Conservation (phyloP, 2,329 filamentous ascomycete genomes). For the Herpomyces periplanetae region DNA sequence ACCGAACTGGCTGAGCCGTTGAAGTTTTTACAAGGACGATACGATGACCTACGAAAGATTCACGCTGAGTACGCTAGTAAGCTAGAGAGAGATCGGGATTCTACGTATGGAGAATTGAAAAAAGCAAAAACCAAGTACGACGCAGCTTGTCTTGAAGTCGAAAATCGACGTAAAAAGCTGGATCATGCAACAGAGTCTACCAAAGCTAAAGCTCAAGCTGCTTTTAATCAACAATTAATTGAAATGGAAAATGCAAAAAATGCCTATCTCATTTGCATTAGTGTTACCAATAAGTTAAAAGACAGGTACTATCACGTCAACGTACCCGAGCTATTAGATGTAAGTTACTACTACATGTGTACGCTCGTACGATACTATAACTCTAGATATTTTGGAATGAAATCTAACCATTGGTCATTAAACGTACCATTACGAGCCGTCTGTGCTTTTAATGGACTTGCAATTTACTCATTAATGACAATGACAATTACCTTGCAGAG, state of each 20-base stretch:
- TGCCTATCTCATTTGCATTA: constrained; percentile 79
- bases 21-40: constrained; percentile 27
- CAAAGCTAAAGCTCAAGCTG: constrained; percentile 56
- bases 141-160: constrained; percentile 61
- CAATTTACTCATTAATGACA: background rate
- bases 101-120: constrained; percentile 40
- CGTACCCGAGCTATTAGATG: constrained; percentile 64
- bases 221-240: constrained; percentile 58
- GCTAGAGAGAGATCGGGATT: constrained; percentile 55
- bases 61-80: constrained; percentile 62
- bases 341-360: constrained; percentile 8
- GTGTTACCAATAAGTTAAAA: constrained; percentile 88
- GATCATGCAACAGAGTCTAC: constrained; percentile 55
- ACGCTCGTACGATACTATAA: background rate
- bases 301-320: constrained; percentile 93
- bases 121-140: constrained; percentile 87
- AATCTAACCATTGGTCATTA: too few relatives aligned
- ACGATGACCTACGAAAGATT: constrained; percentile 67
- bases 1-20: constrained; percentile 51
- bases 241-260: constrained; percentile 98
- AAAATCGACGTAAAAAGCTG: constrained; percentile 69
- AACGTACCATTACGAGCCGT: too few relatives aligned
- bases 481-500: constrained; percentile 9
- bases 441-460: too few relatives aligned
- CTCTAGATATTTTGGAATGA: too few relatives aligned